Evolutionary conservation across 2,329 filamentous ascomycete species (phyloP).

Genomic region (Passalora sequoiae): DNA sequence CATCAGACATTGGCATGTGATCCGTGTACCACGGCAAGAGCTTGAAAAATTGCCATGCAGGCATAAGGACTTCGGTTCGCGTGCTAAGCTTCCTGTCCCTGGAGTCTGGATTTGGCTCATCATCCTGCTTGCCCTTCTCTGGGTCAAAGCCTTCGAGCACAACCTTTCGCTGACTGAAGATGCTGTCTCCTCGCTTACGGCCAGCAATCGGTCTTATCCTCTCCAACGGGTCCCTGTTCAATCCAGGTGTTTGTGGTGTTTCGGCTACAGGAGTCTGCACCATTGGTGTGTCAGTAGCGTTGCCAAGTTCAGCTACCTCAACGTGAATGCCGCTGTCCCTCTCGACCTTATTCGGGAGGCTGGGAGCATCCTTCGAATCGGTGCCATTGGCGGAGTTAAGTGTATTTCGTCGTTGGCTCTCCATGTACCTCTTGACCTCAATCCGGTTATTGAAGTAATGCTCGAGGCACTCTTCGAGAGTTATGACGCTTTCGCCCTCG

Average conservation of each 20-base stretch:
- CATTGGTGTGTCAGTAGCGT: conserved; percentile 29
- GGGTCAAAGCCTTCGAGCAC: conserved; percentile 31
- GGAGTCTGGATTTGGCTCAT: conserved; percentile 17
- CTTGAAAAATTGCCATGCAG: conserved; percentile 96
- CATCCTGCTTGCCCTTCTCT: conserved; percentile 40
- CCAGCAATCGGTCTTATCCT: conserved; percentile 33
- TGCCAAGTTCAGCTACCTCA: conserved; percentile 41
- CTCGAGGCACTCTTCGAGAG: conserved; percentile 85
- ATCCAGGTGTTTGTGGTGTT: conserved; percentile 20
- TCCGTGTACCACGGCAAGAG: conserved; percentile 88
- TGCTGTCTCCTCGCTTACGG: conserved; percentile 44
- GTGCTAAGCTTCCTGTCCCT: conserved; percentile 29
- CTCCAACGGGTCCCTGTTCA: conserved; percentile 29
- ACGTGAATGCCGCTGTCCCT: conserved; percentile 39
- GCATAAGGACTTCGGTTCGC: conserved; percentile 82
- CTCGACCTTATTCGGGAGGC: conserved; percentile 18
- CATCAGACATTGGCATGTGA: conserved; percentile 59
- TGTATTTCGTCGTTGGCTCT: conserved; percentile 55
- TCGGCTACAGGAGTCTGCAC: conserved; percentile 21
- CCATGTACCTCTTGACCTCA: conserved; percentile 73
- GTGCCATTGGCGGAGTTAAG: conserved; percentile 43
- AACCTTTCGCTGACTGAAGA: conserved; percentile 44
- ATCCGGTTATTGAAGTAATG: conserved; percentile 93
- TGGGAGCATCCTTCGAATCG: conserved; percentile 6
- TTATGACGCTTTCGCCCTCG: conserved; percentile 59